Evolutionary conservation across 768 basidiomycete species (phyloP).

Genomic region (Kwoniella dejecticola): DNA sequence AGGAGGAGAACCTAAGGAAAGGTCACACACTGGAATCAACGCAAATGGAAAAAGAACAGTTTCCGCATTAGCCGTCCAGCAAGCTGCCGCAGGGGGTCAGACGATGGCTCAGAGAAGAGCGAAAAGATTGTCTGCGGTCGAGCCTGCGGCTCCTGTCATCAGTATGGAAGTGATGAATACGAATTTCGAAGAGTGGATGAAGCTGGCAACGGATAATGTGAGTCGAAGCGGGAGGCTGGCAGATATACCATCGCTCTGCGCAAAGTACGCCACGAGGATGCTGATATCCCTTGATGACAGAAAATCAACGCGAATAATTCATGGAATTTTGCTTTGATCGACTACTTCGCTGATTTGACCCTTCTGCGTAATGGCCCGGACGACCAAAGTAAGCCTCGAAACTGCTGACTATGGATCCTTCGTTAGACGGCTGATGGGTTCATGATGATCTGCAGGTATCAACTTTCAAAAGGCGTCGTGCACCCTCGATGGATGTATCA

Average conservation of each 20-base stretch:
- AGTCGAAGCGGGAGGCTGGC: slow-evolving; percentile 50
- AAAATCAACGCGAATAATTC: slow-evolving; percentile 99
- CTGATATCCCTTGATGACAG: slow-evolving; percentile 57
- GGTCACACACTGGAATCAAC: slow-evolving; percentile 58
- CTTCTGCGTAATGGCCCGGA: slow-evolving; percentile 87
- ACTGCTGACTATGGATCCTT: too few species aligned
- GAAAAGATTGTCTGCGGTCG: slow-evolving; percentile 48
- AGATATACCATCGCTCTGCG: too few species aligned
- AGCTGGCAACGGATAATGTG: slow-evolving; percentile 98
- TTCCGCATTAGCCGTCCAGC: slow-evolving; percentile 54
- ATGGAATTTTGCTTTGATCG: slow-evolving; percentile 96
- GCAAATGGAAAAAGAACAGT: slow-evolving; percentile 33
- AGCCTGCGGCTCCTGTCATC: slow-evolving; percentile 40
- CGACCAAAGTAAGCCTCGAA: slow-evolving; percentile 60
- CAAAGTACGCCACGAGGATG: too few species aligned
- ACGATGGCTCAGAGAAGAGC: slow-evolving; percentile 21
- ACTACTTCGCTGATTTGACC: slow-evolving; percentile 99
- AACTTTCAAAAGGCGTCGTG: slow-evolving; percentile 98
- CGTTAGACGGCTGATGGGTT: too few species aligned
- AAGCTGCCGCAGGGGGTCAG: slow-evolving; percentile 59
- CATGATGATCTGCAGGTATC: slow-evolving; percentile 65
- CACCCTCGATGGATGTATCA: slow-evolving; percentile 97
- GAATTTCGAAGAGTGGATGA: slow-evolving; percentile 99
- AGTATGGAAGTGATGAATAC: slow-evolving; percentile 81
- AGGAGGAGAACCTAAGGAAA: slow-evolving; percentile 15